Base-by-base conservation (phyloP, 768 basidiomycete species). In the Collybiopsis confluens region DNA sequence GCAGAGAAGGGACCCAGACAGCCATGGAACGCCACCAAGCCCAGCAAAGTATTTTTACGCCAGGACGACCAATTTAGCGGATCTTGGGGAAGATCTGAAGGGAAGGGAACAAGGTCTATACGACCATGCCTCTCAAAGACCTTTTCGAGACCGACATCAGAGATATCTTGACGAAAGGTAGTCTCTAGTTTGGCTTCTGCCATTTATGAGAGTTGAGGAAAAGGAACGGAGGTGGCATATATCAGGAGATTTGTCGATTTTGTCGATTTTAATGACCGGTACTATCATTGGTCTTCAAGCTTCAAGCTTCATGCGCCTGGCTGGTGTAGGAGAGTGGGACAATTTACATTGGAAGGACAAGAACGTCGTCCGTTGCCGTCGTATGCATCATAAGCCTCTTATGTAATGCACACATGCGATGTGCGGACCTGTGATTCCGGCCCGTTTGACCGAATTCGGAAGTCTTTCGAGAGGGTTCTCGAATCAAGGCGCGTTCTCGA, bases 1-100 rank as follows among this genome's bases (percentile, higher is more conserved):
- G 47, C 47, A 37, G 47, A 48, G 26, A 48, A 48, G 13, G 47
- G 47, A 18, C 47, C 47, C 3, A 48, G 47, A 48, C 47, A 35
- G 11, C 30, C 35, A 37, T 48, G 47, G 23, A 48, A 48, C 21
- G 47, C 47, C 13, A 48, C 47, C 47, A 48, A 23, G 8, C 21
- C 35, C 26, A 48, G 23, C 4, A 48, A 24, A 30, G 33, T 36
- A 21, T 48, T 48, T 8, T 48, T 48, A 35, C 47, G 47, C 15
- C 35, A 48, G 13, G 47, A 48, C 4, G 47, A 48, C 47, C 47
- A 48, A 9, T 48, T 48, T 11, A 48, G 35, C 7, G 47, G 47
- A 38, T 48, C 47, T 24, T 48, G 30, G 3, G 47, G 47, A 16
- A 35, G 30, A 37, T 48, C 47, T 20, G 47, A 48, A 48, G 47